A percentile compares a stretch with the other conserved stretches of the same genome.
These are phyloP conservation scores for Zizania latifolia DNA, from an alignment of 176 grass and related monocot genomes.

Conservation along the genomic window DNA sequence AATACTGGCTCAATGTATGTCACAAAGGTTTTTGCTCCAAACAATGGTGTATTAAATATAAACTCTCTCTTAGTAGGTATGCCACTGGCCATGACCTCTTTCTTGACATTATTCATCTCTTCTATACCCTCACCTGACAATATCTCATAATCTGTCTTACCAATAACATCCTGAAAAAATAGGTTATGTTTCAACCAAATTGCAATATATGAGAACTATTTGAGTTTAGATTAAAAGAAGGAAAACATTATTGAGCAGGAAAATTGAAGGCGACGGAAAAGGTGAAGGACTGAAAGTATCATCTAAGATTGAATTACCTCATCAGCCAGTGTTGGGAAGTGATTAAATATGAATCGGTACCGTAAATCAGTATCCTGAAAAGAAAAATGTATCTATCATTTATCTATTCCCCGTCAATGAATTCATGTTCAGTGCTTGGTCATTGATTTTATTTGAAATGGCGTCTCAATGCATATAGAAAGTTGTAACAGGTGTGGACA, in stretches of 20 bases:
- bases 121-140: slow-evolving; percentile 67
- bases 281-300: neutral
- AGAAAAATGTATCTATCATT: slow-evolving; percentile 8
- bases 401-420: slow-evolving; percentile 7
- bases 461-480: neutral
- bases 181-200: slow-evolving; percentile 11
- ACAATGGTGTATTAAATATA: slow-evolving; percentile 68
- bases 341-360: slow-evolving; percentile 97
- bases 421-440: neutral
- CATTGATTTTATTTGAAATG: neutral
- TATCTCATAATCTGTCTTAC: slow-evolving; percentile 92
- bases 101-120: slow-evolving; percentile 82
- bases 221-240: slow-evolving; percentile 10
- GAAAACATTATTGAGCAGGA: neutral
- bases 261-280: neutral
- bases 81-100: slow-evolving; percentile 60
- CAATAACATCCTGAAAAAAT: slow-evolving; percentile 82
- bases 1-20: slow-evolving; percentile 91
- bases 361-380: slow-evolving; percentile 78
- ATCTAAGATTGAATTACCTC: slow-evolving; percentile 52
- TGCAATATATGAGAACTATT: slow-evolving; percentile 4
- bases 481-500: slow-evolving; percentile 23
- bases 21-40: slow-evolving; percentile 88
- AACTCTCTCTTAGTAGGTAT: slow-evolving; percentile 77
- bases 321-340: slow-evolving; percentile 83